Conservation (phyloP, 2,329 filamentous ascomycete species). For the Tolypocladium pustulatum region DNA sequence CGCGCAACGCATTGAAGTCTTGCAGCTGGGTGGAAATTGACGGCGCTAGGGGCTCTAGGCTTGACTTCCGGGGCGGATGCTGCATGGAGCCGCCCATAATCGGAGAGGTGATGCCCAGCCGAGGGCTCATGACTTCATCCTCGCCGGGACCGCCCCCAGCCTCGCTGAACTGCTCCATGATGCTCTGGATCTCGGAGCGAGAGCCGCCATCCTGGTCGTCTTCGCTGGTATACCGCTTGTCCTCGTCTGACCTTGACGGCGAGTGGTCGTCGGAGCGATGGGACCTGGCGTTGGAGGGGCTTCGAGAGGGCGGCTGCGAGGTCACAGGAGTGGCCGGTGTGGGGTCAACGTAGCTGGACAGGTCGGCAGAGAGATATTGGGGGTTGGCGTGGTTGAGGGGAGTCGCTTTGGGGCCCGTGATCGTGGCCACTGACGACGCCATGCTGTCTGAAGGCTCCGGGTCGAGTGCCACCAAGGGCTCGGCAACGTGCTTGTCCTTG, state of each 20-base stretch:
- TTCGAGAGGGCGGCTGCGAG: slow-evolving; percentile 48
- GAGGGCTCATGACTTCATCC: slow-evolving; percentile 86
- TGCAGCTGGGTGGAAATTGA: slow-evolving; percentile 37
- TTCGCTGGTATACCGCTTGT: slow-evolving; percentile 45
- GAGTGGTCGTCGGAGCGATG: slow-evolving; percentile 33
- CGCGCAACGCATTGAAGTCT: slow-evolving; percentile 31
- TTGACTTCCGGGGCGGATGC: slow-evolving; percentile 77
- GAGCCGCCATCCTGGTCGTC: slow-evolving; percentile 60
- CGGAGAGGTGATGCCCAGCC: slow-evolving; percentile 73
- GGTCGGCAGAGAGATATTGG: slow-evolving; percentile 37
- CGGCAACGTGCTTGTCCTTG: slow-evolving; percentile 15
- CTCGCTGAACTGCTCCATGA: slow-evolving; percentile 92
- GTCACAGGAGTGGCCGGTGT: slow-evolving; percentile 45
- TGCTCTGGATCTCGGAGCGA: slow-evolving; percentile 83
- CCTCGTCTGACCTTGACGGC: slow-evolving; percentile 47
- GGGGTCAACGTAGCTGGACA: slow-evolving; percentile 42
- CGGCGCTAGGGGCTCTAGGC: slow-evolving; percentile 61
- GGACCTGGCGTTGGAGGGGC: slow-evolving; percentile 44
- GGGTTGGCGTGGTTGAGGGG: slow-evolving; percentile 22
- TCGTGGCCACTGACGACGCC: slow-evolving; percentile 36
- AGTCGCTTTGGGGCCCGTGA: slow-evolving; percentile 34
- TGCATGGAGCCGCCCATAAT: slow-evolving; percentile 55
- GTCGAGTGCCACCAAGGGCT: slow-evolving; percentile 4
- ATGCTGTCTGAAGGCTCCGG: slow-evolving; percentile 19
- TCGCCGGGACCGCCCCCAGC: slow-evolving; percentile 59